Percentiles rank a stretch among this genome's conserved stretches.
phyloP scores from a whole-genome alignment of 257 asterid genomes.

The Forsythia suspensa region DNA sequence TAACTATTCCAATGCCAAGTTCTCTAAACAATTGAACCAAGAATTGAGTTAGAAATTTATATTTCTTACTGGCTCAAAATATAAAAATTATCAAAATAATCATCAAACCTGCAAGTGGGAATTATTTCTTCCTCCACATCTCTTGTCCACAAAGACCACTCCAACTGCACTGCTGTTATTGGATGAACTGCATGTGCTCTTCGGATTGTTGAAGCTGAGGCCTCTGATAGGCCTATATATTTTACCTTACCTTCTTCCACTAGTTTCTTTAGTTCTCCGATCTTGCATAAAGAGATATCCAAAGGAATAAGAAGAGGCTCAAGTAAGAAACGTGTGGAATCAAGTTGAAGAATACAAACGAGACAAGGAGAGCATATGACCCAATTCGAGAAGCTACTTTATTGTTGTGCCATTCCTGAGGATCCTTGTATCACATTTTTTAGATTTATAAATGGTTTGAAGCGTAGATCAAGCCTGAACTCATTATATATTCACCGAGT shows the following conservation, averaged over 20 bases:
- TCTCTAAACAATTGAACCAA: conserved; percentile 30
- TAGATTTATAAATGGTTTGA: not conserved
- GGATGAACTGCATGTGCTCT: conserved; percentile 21
- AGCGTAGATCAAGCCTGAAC: not conserved
- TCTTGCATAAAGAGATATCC: not conserved
- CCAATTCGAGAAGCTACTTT: not conserved
- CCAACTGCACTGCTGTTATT: conserved; percentile 17
- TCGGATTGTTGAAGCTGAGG: conserved; percentile 18
- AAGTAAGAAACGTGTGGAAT: not conserved
- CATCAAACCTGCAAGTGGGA: conserved; percentile 39
- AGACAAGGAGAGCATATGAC: too few species aligned
- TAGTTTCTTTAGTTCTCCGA: conserved; percentile 21
- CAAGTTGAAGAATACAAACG: not conserved
- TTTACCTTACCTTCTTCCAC: conserved; percentile 21
- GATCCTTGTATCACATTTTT: too few species aligned
- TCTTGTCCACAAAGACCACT: conserved; percentile 47
- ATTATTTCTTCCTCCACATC: conserved; percentile 26
- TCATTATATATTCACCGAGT: not conserved
- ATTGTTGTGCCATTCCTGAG: not conserved
- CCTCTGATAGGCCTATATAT: conserved; percentile 20
- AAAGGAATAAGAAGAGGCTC: not conserved
- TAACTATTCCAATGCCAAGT: conserved; percentile 57
- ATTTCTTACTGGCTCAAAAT: not conserved
- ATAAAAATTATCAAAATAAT: not conserved
- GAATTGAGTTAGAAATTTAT: not conserved